Percentiles rank a stretch among this genome's conserved stretches.
Evolutionary conservation across 2,329 filamentous ascomycete genomes (phyloP).

Genomic region (Diaporthe ilicicola): DNA sequence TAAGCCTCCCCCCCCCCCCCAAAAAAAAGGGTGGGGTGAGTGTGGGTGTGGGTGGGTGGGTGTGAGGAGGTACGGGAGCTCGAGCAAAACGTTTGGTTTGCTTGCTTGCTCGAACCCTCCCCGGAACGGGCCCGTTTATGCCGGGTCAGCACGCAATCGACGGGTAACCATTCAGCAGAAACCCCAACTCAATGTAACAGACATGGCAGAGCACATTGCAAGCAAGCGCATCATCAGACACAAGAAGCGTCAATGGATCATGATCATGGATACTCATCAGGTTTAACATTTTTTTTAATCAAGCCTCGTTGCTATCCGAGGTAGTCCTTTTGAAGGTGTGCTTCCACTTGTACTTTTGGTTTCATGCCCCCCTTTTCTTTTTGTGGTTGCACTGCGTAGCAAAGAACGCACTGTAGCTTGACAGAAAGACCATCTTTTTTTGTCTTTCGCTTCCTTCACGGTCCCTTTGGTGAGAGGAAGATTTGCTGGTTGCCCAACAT

Average conservation of each 20-base stretch:
- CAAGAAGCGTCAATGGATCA: not conserved
- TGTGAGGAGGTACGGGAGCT: not conserved
- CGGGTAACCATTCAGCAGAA: not conserved
- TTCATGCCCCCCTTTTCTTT: not conserved
- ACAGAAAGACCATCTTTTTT: conserved; percentile 4
- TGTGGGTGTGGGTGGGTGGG: not conserved
- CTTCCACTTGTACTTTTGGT: conserved; percentile 14
- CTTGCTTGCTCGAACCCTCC: not conserved
- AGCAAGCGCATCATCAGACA: not conserved
- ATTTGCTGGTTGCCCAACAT: conserved; percentile 28
- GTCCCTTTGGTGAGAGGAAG: conserved; percentile 3
- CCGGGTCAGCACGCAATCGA: not conserved
- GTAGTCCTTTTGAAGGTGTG: conserved; percentile 9
- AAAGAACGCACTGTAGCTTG: conserved; percentile 16
- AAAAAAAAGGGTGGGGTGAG: not conserved
- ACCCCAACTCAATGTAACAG: not conserved
- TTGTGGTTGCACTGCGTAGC: not conserved
- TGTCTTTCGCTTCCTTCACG: not conserved
- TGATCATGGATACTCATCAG: conserved; percentile 21
- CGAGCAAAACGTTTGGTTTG: not conserved
- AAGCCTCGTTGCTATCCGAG: conserved; percentile 18
- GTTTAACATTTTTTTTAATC: conserved; percentile 26
- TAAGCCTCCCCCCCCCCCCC: no score
- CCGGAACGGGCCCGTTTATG: not conserved
- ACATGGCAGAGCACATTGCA: not conserved